Evolutionary conservation across 2,329 filamentous ascomycete species (phyloP).

Genomic region (Immersiporthe knoxdaviesiana): DNA sequence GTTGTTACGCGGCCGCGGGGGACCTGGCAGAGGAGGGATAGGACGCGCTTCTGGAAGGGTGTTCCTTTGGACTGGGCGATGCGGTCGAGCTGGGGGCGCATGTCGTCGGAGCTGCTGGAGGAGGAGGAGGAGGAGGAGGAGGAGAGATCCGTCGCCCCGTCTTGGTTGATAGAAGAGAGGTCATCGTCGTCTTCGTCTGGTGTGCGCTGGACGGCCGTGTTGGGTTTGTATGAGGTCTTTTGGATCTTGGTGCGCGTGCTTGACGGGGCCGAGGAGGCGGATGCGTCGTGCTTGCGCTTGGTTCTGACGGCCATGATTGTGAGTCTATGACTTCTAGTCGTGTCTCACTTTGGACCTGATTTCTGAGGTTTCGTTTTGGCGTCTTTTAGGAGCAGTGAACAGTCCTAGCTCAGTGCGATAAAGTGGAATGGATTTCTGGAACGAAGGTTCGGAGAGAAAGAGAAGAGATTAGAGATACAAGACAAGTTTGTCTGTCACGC

Average conservation of each 20-base stretch:
- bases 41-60: constrained; percentile 66
- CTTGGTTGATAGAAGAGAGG: neutral
- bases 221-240: constrained; percentile 20
- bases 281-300: constrained; percentile 10
- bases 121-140: neutral
- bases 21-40: constrained; percentile 75
- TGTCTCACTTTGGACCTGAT: neutral
- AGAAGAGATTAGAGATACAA: no score
- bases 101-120: constrained; percentile 31
- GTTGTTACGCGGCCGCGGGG: constrained; percentile 76
- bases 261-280: neutral
- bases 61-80: constrained; percentile 52
- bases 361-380: neutral
- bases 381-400: neutral
- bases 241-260: constrained; percentile 12
- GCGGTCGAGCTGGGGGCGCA: constrained; percentile 46
- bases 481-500: neutral
- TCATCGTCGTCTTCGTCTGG: neutral
- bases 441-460: neutral
- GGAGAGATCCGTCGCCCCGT: neutral
- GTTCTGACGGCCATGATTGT: constrained; percentile 15
- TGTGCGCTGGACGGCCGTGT: constrained; percentile 15
- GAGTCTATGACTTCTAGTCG: neutral
- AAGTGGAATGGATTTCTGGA: neutral
- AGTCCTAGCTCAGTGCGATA: neutral